Percentiles rank a stretch among this genome's conserved stretches.
Evolutionary conservation across 164 flowering plant species (phyloP).

Genomic region (Euptelea pleiosperma): DNA sequence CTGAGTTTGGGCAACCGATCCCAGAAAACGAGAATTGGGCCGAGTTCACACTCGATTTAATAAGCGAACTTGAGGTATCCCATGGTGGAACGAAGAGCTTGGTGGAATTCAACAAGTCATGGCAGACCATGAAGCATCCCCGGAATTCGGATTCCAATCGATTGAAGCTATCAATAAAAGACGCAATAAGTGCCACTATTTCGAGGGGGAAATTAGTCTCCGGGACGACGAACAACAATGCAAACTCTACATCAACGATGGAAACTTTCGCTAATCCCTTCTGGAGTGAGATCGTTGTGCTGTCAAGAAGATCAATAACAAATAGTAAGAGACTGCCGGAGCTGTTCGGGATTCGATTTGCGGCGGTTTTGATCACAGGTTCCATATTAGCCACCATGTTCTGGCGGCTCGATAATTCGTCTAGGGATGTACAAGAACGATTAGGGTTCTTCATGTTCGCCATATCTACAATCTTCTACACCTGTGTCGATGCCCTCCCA

Average conservation of each 20-base stretch:
- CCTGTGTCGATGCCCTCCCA: constrained; percentile 81
- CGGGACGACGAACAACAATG: constrained; percentile 33
- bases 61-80: constrained; percentile 60
- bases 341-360: constrained; percentile 54
- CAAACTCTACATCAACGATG: constrained; percentile 18
- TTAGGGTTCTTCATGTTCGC: constrained; percentile 87
- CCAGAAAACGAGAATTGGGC: constrained; percentile 67
- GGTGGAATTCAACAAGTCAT: constrained; percentile 61
- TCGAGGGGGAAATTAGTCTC: constrained; percentile 78
- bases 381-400: constrained; percentile 72
- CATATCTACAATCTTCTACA: constrained; percentile 85
- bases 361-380: constrained; percentile 65
- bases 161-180: constrained; percentile 36
- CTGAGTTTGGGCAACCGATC: constrained; percentile 64
- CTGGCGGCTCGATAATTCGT: constrained; percentile 67
- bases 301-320: constrained; percentile 44
- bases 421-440: constrained; percentile 72
- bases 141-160: not conserved
- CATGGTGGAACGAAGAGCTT: constrained; percentile 47
- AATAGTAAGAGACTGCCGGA: constrained; percentile 76
- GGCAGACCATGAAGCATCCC: constrained; percentile 35
- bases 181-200: constrained; percentile 69
- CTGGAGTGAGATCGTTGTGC: constrained; percentile 58
- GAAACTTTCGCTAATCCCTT: constrained; percentile 70
- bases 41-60: constrained; percentile 73